phyloP scores from a whole-genome alignment of 2,329 filamentous ascomycete species.

The Beauveria sp. region DNA sequence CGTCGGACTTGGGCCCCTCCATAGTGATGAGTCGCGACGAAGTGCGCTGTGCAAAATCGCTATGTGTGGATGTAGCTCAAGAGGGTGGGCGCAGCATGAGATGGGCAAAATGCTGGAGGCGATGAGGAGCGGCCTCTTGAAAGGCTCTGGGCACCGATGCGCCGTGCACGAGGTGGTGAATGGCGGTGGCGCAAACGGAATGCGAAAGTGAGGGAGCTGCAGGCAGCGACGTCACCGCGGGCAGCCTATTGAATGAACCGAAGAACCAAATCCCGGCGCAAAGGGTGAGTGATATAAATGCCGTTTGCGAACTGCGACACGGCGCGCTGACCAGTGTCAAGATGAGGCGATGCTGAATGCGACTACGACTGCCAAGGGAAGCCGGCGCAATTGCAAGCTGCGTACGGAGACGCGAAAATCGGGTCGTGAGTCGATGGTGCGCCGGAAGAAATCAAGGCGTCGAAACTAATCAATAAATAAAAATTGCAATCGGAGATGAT shows the following conservation, averaged over 20 bases:
- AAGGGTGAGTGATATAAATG: neutral
- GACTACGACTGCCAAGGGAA: neutral
- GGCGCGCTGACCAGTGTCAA: neutral
- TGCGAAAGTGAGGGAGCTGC: constrained; percentile 1
- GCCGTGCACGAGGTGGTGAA: neutral
- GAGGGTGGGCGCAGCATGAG: constrained; percentile 31
- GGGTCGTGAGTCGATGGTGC: neutral
- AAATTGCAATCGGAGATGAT: neutral
- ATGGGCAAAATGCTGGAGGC: constrained; percentile 5
- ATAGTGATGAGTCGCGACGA: constrained; percentile 42
- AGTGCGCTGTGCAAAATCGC: constrained; percentile 30
- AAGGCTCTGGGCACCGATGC: neutral
- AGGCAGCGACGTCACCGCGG: neutral
- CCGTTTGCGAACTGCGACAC: neutral
- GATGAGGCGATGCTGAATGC: neutral
- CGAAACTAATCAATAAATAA: neutral
- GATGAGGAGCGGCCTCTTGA: neutral
- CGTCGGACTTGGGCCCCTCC: constrained; percentile 41
- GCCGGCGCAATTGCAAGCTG: neutral
- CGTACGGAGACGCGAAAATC: neutral
- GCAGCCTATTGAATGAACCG: neutral
- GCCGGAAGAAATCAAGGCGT: constrained; percentile 11
- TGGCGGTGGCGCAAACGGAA: constrained; percentile 8
- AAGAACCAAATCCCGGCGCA: neutral
- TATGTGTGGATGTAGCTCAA: constrained; percentile 21